Conservation (phyloP, 495 filamentous ascomycete genomes). For the Penicillium diatomitis region DNA sequence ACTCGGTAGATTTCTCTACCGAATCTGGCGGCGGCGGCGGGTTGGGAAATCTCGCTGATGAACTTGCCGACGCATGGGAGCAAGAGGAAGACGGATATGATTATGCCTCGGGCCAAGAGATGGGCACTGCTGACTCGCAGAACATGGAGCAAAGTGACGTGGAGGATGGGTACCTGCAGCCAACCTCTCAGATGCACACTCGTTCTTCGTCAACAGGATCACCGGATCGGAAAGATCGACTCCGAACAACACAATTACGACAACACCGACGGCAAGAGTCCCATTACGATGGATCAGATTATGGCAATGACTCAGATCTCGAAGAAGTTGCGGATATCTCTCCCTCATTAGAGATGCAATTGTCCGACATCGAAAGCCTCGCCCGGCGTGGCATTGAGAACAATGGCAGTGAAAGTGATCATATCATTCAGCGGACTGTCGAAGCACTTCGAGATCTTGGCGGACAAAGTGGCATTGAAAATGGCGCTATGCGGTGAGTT, state of each 20-base stretch:
- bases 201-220: constrained; percentile 21
- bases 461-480: constrained; percentile 72
- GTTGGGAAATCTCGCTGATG: constrained; percentile 76
- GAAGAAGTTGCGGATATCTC: constrained; percentile 60
- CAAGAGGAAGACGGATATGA: constrained; percentile 48
- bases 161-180: constrained; percentile 25
- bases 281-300: constrained; percentile 50
- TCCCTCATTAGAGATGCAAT: constrained; percentile 59
- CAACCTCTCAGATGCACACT: constrained; percentile 17
- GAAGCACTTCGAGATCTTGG: constrained; percentile 68
- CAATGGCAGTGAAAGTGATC: constrained; percentile 59
- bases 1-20: constrained; percentile 35
- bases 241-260: constrained; percentile 25
- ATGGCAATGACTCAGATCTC: constrained; percentile 62
- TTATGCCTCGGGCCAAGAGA: constrained; percentile 34
- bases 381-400: constrained; percentile 63
- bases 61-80: constrained; percentile 51
- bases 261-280: constrained; percentile 41
- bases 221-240: constrained; percentile 17
- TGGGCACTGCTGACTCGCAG: constrained; percentile 22
- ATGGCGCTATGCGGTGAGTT: constrained; percentile 64
- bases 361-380: constrained; percentile 69
- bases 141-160: constrained; percentile 25
- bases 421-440: constrained; percentile 60
- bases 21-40: constrained; percentile 42